These are phyloP conservation scores for Esteya vermicola DNA, from an alignment of 2,329 filamentous ascomycete genomes.

Conservation along the genomic window DNA sequence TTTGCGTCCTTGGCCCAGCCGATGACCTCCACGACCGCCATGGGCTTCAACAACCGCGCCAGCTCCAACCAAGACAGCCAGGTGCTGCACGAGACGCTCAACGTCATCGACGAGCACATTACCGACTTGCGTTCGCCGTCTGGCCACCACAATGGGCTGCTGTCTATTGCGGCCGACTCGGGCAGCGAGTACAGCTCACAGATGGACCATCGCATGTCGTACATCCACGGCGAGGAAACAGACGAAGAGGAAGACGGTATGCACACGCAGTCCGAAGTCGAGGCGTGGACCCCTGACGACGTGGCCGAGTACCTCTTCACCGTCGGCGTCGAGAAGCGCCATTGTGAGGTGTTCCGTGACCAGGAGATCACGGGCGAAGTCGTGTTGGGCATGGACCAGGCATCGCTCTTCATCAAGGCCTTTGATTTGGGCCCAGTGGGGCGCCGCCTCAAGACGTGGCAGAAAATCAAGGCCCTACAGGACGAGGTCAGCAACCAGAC, in stretches of 20 bases:
- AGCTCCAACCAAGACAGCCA: conserved; percentile 45
- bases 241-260: conserved; percentile 73
- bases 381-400: conserved; percentile 85
- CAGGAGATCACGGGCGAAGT: conserved; percentile 95
- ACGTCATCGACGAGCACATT: conserved; percentile 94
- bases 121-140: conserved; percentile 56
- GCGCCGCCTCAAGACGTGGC: conserved; percentile 82
- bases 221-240: conserved; percentile 87
- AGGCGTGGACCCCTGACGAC: conserved; percentile 63
- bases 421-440: conserved; percentile 89
- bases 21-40: conserved; percentile 13
- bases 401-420: conserved; percentile 87
- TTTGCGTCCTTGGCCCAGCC: conserved; percentile 13
- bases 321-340: conserved; percentile 69
- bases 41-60: conserved; percentile 19
- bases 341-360: conserved; percentile 88
- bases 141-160: conserved; percentile 34
- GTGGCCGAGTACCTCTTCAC: conserved; percentile 85
- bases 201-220: conserved; percentile 64
- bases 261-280: conserved; percentile 60
- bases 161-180: conserved; percentile 53
- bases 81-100: conserved; percentile 87
- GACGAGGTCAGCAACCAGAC: conserved; percentile 58
- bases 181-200: conserved; percentile 83
- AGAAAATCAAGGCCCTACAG: conserved; percentile 85